Evolutionary conservation across 2,329 filamentous ascomycete genomes (phyloP), one percentile per base, ranked within the genome.

Genomic region (Ophiocordyceps australis): DNA sequence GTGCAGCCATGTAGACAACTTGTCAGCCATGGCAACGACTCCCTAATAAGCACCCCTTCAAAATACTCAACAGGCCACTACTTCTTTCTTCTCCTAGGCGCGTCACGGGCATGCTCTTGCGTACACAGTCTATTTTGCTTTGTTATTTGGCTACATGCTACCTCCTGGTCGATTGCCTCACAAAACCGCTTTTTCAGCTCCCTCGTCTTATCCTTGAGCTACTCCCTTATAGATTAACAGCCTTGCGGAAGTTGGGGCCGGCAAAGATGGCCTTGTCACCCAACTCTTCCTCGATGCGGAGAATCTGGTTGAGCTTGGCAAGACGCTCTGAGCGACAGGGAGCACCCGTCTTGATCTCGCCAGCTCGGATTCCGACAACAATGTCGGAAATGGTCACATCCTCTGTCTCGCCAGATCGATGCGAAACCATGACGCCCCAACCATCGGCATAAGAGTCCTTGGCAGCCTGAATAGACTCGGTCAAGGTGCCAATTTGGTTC

Each of bases 391-490:
- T 98, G 59, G 89, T 98, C 45, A 98, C 89, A 64, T 98, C 89
- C 65, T 95, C 89, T 33, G 89, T 98, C 78, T 98, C 89, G 55
- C 89, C 89, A 35, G 89, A 98, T 46, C 89, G 78, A 71, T 98
- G 89, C 39, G 89, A 95, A 38, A 98, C 89, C 89, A 98, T 95
- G 65, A 98, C 85, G 54, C 86, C 86, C 89, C 89, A 98, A 54
- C 72, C 74, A 44, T 81, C 86, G 41, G 77, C 79, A 54, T 89
- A 95, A 26, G 86, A 91, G 63, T 95, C 89, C 73, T 95, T 94
- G 55, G 89, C 86, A 29, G 89, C 89, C 67, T 95, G 85, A 62
- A 95, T 94, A 32, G 89, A 93, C 70, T 98, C 89, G 43, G 82
- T 91, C 48, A 98, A 74, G 42, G 89, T 94, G 62, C 89, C 89